Conservation (phyloP, 2,329 filamentous ascomycete species). For the Pseudocercospora musae region DNA sequence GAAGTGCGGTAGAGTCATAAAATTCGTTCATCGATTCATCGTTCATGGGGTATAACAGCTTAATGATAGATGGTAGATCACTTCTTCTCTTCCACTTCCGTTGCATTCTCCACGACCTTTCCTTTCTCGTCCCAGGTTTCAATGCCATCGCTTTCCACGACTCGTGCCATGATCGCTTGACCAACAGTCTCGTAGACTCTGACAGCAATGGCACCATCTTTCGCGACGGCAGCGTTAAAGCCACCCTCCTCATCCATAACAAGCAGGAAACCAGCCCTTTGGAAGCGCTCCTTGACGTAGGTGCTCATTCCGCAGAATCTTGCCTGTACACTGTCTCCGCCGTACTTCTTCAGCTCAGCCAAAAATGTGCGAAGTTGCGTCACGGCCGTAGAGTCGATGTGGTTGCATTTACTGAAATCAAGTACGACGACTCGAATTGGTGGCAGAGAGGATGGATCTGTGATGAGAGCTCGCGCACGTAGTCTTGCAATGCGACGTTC, state of each 20-base stretch:
- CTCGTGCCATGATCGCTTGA: constrained; percentile 6
- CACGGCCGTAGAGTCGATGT: constrained; percentile 54
- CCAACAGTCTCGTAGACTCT: constrained; percentile 6
- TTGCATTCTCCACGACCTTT: constrained; percentile 8
- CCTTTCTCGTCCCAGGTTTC: constrained; percentile 15
- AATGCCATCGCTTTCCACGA: constrained; percentile 1
- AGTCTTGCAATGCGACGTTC: constrained; percentile 49
- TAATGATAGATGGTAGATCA: not conserved
- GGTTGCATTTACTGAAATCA: constrained; percentile 52
- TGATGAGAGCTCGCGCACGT: constrained; percentile 40
- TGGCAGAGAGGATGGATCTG: constrained; percentile 31
- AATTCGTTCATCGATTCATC: not conserved
- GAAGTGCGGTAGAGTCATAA: no score
- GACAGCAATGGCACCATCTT: constrained; percentile 9
- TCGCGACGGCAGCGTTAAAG: not conserved
- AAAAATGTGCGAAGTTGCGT: constrained; percentile 50
- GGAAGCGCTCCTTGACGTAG: constrained; percentile 34
- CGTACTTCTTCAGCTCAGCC: constrained; percentile 49
- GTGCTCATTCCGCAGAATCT: constrained; percentile 50
- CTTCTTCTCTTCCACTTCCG: constrained; percentile 11
- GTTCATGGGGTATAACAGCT: not conserved
- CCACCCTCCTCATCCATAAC: constrained; percentile 17
- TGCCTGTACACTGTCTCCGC: constrained; percentile 46
- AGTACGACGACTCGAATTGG: constrained; percentile 51
- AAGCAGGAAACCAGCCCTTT: constrained; percentile 23